phyloP scores from a whole-genome alignment of 768 basidiomycete genomes.

The Podaxis pistillaris region DNA sequence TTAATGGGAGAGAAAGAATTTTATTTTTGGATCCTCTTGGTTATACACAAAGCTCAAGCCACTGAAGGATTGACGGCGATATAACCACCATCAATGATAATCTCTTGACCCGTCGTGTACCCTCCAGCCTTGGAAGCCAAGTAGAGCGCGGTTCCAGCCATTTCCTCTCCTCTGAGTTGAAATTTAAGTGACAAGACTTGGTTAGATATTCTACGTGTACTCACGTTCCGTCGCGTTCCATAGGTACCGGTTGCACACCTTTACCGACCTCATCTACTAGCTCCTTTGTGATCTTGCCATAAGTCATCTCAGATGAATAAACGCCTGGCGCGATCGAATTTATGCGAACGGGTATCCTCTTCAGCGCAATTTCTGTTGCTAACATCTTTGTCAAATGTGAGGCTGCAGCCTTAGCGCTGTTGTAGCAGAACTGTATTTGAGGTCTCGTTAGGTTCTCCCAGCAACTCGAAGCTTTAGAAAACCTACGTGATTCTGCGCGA shows the following conservation, averaged over 20 bases:
- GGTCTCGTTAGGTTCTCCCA: not conserved
- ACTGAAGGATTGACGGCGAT: slow-evolving; percentile 68
- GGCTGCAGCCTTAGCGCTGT: slow-evolving; percentile 76
- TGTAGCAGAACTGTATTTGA: slow-evolving; percentile 67
- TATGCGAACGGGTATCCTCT: slow-evolving; percentile 66
- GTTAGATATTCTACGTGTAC: slow-evolving; percentile 26
- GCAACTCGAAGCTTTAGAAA: not conserved
- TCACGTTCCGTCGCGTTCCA: slow-evolving; percentile 63
- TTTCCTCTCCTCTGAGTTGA: slow-evolving; percentile 56
- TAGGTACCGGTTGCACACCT: slow-evolving; percentile 60
- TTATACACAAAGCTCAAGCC: slow-evolving; percentile 4
- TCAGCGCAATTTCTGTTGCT: slow-evolving; percentile 71
- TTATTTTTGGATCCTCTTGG: not conserved
- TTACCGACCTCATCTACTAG: slow-evolving; percentile 55
- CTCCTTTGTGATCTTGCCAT: slow-evolving; percentile 42
- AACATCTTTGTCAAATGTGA: slow-evolving; percentile 77
- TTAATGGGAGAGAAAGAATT: not conserved
- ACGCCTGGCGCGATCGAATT: slow-evolving; percentile 76
- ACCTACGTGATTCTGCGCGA: slow-evolving; percentile 77
- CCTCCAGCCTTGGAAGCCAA: slow-evolving; percentile 70
- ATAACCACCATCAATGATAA: slow-evolving; percentile 76
- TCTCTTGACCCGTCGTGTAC: slow-evolving; percentile 78
- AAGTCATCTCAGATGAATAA: slow-evolving; percentile 76
- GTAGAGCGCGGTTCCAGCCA: slow-evolving; percentile 77
- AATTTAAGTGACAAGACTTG: not conserved